Conservation (phyloP, 2,329 filamentous ascomycete genomes). For the Exophiala spinifera region DNA sequence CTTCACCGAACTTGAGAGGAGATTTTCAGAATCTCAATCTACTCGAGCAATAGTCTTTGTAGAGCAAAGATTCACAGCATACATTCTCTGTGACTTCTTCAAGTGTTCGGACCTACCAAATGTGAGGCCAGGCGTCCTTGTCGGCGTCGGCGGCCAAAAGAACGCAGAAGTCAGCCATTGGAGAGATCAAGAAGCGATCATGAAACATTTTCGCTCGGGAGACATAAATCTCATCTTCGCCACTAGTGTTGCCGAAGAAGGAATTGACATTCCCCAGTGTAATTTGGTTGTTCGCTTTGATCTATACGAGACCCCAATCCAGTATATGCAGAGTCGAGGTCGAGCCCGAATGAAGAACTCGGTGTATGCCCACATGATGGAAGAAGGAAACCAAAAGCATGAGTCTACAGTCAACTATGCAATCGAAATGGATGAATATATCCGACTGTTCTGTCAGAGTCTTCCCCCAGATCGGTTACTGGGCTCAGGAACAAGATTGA, state of each 20-base stretch:
- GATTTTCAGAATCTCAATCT: slow-evolving; percentile 59
- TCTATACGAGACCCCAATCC: slow-evolving; percentile 82
- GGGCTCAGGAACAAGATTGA: slow-evolving; percentile 57
- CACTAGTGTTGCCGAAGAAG: slow-evolving; percentile 64
- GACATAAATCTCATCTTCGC: slow-evolving; percentile 61
- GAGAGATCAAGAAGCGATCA: slow-evolving; percentile 68
- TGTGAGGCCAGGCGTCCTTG: slow-evolving; percentile 61
- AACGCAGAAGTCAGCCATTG: slow-evolving; percentile 65
- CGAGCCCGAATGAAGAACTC: slow-evolving; percentile 76
- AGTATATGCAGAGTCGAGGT: slow-evolving; percentile 90
- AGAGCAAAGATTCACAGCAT: slow-evolving; percentile 71
- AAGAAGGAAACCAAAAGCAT: slow-evolving; percentile 65
- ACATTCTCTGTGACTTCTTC: slow-evolving; percentile 68
- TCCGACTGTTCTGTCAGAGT: slow-evolving; percentile 66
- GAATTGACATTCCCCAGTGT: slow-evolving; percentile 64
- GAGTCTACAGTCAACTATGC: slow-evolving; percentile 56
- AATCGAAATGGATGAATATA: slow-evolving; percentile 58
- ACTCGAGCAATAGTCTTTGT: slow-evolving; percentile 86
- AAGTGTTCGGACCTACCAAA: slow-evolving; percentile 55
- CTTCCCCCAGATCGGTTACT: slow-evolving; percentile 74
- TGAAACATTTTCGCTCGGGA: slow-evolving; percentile 62
- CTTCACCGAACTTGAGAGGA: slow-evolving; percentile 55
- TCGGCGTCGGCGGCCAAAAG: slow-evolving; percentile 57
- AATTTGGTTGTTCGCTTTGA: slow-evolving; percentile 73
- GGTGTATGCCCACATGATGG: slow-evolving; percentile 79